Base-by-base conservation (phyloP, 495 filamentous ascomycete species). In the Tuber indicum region DNA sequence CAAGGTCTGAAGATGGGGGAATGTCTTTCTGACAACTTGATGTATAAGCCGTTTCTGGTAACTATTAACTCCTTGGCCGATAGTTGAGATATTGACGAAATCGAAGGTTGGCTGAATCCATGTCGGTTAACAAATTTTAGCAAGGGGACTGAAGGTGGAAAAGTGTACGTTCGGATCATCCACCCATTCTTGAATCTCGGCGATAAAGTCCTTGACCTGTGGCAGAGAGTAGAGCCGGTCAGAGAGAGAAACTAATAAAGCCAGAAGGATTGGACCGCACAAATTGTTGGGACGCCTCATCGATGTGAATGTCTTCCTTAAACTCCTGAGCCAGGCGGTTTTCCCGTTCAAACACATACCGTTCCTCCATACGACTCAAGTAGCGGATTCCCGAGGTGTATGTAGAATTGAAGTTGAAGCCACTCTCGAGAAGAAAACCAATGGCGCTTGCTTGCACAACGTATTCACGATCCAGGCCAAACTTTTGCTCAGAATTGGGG, bases 21-120 rank as follows among this genome's bases (percentile, higher is more conserved):
- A 93, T 80, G 92, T 90, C 16, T 85, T 84, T 17, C 88, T 87
- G 47, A 94, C 85, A 7, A 93, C 83, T 76, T 93, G 91, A 80
- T 93, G 89, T 9, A 94, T 86, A 26, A 94, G 86, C 23, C 89
- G 86, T 77, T 90, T 90, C 77, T 94, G 90, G 72, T 86, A 88
- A 19, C 77, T 81, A 52, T 84, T 85, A 41, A 85, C 76, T 16
- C 74, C 75, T 41, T 83, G 79, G 14, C 72, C 74, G 1, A 71
- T 42, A 23, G 80, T 79, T 3, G 82, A 77, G 70, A 87, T 83
- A 32, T 87, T 87, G 73, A 86, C 77, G 72, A 84, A 87, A 49
- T 84, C 81, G n/a, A 77, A 73, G 43, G 83, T 78, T 8, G 83
- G 82, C 83, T 86, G 52, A 36, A 66, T 17, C 58, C n/a, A 17